A percentile compares a stretch with the other conserved stretches of the same genome.
Evolutionary conservation across 2,329 filamentous ascomycete species (phyloP).

Genomic region (Colletotrichum phormii): DNA sequence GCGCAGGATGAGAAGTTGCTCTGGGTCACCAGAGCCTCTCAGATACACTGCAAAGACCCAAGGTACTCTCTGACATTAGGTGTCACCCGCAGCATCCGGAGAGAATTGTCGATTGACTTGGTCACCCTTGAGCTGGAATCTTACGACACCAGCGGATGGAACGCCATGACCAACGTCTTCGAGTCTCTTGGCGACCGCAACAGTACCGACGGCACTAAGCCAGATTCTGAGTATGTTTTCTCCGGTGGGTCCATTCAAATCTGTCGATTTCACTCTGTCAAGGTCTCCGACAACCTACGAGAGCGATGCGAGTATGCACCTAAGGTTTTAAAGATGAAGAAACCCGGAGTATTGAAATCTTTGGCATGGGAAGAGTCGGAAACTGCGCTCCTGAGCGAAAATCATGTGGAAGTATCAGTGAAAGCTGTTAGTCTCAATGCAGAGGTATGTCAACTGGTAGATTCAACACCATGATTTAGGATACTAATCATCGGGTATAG

Average conservation of each 20-base stretch:
- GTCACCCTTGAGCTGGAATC: constrained; percentile 46
- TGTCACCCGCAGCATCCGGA: constrained; percentile 43
- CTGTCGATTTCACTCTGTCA: constrained; percentile 33
- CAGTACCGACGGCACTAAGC: constrained; percentile 9
- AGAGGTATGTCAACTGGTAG: background rate
- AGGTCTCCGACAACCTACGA: constrained; percentile 7
- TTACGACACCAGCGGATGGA: constrained; percentile 18
- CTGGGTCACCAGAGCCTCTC: constrained; percentile 46
- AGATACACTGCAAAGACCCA: constrained; percentile 43
- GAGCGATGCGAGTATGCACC: background rate
- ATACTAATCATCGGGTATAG: background rate
- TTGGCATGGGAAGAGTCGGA: constrained; percentile 4
- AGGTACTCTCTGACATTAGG: constrained; percentile 45
- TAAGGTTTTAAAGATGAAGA: background rate
- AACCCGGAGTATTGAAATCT: background rate
- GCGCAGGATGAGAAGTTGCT: constrained; percentile 39
- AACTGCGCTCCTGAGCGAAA: background rate
- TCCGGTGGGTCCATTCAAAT: constrained; percentile 42
- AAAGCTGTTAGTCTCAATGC: constrained; percentile 18
- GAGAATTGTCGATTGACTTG: constrained; percentile 43
- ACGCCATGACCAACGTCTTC: background rate
- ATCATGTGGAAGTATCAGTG: background rate
- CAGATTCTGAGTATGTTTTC: constrained; percentile 49
- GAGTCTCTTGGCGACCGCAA: background rate
- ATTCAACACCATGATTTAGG: background rate